Base-by-base conservation (phyloP, 2,329 filamentous ascomycete genomes). In the Colletotrichum phormii region DNA sequence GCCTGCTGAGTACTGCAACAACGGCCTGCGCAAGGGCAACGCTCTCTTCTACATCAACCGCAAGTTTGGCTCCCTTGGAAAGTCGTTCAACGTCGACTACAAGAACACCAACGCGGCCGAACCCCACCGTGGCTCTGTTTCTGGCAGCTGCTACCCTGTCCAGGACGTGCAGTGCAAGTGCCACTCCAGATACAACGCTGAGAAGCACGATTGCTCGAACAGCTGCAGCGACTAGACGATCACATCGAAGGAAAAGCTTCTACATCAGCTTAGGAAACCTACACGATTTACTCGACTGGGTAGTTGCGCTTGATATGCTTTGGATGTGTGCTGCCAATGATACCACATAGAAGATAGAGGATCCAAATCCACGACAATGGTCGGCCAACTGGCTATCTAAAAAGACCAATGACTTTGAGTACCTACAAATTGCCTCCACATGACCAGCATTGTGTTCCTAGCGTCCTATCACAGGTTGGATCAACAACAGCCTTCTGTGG, bases 401-500 rank as follows among this genome's bases (percentile, higher is more conserved):
- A 1, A 49, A 49, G 4, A 22, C 15, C 15, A 18, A 8, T 42
- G 37, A 42, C 0, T 6, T 42, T 18, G 37, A 42, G 37, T 42
- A 42, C 37, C 6, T 42, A 42, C 15, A 0, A 18, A 18, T 3
- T 42, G 31, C 11, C 31, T n/a, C 6, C 22, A 22, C 64, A 62
- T 11, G 4, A 67, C 64, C 55, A 67, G 18, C 64, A 67, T 11
- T n/a, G 5, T 7, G 42, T 1, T 29, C 29, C 46, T 18, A 29
- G 35, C 15, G 12, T 22, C n/a, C 29, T 29, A n/a, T 53, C 55
- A 33, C 73, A 74, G 18, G 12, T 54, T 1, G 0, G 1, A 9
- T 74, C 73, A 64, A 79, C 81, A 77, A 15, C 79, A 75, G 77
- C 65, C 24, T 78, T 75, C 55, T 75, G 71, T 5, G 76, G 75